Evolutionary conservation across 164 flowering plant genomes (phyloP), one percentile per base, ranked within the genome.

Genomic region (Tetrastigma voinierianum): DNA sequence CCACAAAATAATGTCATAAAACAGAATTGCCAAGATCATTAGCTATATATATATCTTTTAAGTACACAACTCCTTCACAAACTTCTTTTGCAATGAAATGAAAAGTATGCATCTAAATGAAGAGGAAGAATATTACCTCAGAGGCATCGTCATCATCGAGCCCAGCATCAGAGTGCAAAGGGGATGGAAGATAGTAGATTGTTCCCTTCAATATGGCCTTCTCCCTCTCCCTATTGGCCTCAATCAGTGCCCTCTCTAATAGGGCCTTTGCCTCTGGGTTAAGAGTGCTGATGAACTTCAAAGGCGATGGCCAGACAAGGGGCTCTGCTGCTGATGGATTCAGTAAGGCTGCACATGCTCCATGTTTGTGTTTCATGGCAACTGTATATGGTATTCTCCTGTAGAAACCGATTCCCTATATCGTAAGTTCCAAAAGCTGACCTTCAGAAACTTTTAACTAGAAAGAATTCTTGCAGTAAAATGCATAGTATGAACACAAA

Each of bases 311-410:
- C 88, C 88, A 84, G 16, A 76, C 78, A 46, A 84, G 77, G 57
- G 88, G 85, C 64, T 74, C 88, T 19, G 84, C 78, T 5, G 88
- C 66, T 45, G 79, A 69, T 72, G 87, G 87, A 63, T 83, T 77
- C 51, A 81, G 71, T 71, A 83, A 57, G 20, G 85, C 83, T 18
- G 88, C 82, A 78, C 84, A 80, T 46, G 72, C 72, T 14, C 61
- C 65, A 57, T 82, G 78, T 51, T 80, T 80, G 81, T 76, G 19
- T 71, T 77, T 84, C 54, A 78, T 19, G 49, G 88, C 88, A 76
- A 82, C 78, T 57, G 66, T 61, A 65, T 80, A 80, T 2, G 88
- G 84, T 66, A 80, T 76, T 67, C 82, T 78, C 82, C 88, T 84
- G 81, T 67, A 73, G 17, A 62, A 1, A 53, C 23, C 14, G 40